These are phyloP conservation scores for Persicaria tinctoria DNA, from an alignment of 148 eudicot genomes.

Conservation along the genomic window DNA sequence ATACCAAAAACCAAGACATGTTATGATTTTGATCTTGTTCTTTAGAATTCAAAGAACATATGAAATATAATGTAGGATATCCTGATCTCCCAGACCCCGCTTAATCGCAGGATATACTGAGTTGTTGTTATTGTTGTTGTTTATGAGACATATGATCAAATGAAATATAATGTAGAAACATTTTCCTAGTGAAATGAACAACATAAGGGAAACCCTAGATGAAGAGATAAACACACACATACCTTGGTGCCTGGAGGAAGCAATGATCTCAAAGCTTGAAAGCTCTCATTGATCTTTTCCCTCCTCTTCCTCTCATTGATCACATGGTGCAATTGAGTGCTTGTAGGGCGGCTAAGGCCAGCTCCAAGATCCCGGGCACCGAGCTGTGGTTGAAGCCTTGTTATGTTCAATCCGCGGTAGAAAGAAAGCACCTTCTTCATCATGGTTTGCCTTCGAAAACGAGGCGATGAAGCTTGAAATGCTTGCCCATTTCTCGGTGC, in stretches of 20 bases:
- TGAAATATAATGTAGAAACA: too few species aligned
- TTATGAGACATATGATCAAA: too few species aligned
- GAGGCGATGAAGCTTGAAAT: slow-evolving; percentile 6
- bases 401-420: slow-evolving; percentile 30
- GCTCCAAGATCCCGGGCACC: slow-evolving; percentile 16
- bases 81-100: too few species aligned
- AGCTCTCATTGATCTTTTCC: slow-evolving; percentile 82
- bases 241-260: slow-evolving; percentile 94
- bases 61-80: too few species aligned
- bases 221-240: not conserved
- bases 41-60: too few species aligned
- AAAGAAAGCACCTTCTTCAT: slow-evolving; percentile 36
- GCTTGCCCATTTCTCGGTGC: not conserved
- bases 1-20: too few species aligned
- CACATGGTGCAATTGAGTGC: slow-evolving; percentile 67
- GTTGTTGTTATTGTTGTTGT: too few species aligned
- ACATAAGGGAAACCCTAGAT: not conserved
- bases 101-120: too few species aligned
- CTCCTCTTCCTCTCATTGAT: slow-evolving; percentile 75
- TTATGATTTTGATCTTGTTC: too few species aligned
- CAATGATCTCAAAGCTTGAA: slow-evolving; percentile 60
- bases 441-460: slow-evolving; percentile 30
- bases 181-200: not conserved
- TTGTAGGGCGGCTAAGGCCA: slow-evolving; percentile 25
- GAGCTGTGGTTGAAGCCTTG: slow-evolving; percentile 13